phyloP scores from a whole-genome alignment of 768 basidiomycete genomes.

The Lactarius quietus region DNA sequence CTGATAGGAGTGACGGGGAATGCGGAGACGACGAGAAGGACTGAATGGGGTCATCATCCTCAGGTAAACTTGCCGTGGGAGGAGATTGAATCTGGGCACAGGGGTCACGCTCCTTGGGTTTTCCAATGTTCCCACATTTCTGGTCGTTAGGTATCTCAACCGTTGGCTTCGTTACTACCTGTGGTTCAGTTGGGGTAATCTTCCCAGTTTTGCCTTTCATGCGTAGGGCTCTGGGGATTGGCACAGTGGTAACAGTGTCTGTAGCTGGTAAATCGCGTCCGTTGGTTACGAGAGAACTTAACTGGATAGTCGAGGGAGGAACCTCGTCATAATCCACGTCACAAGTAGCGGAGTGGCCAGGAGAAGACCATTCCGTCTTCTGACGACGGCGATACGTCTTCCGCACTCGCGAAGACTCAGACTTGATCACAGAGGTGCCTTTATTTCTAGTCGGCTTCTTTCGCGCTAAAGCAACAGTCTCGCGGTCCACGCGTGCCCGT shows the following conservation, averaged over 20 bases:
- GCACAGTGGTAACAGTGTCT: not conserved
- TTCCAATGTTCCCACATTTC: not conserved
- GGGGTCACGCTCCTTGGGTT: not conserved
- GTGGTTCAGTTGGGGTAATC: not conserved
- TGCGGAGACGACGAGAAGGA: slow-evolving; percentile 19
- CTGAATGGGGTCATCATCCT: slow-evolving; percentile 20
- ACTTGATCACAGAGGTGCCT: not conserved
- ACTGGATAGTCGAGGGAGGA: slow-evolving; percentile 8
- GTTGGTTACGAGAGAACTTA: slow-evolving; percentile 3
- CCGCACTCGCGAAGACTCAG: slow-evolving; percentile 2
- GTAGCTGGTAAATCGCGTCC: not conserved
- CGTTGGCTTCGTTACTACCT: not conserved
- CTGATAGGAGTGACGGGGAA: not conserved
- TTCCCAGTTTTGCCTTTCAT: slow-evolving; percentile 8
- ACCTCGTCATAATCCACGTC: slow-evolving; percentile 26
- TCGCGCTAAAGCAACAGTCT: slow-evolving; percentile 1
- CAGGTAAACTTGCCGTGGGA: not conserved
- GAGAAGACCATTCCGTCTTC: slow-evolving; percentile 14
- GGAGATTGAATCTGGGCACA: slow-evolving; percentile 3
- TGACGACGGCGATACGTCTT: slow-evolving; percentile 22
- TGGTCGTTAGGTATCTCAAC: not conserved
- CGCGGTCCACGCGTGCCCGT: slow-evolving; percentile 6
- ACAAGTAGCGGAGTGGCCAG: not conserved
- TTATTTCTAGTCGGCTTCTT: slow-evolving; percentile 6
- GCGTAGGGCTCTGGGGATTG: not conserved